Base-by-base conservation (phyloP, 805 yeast species). In the Scheffersomyces lignosus region DNA sequence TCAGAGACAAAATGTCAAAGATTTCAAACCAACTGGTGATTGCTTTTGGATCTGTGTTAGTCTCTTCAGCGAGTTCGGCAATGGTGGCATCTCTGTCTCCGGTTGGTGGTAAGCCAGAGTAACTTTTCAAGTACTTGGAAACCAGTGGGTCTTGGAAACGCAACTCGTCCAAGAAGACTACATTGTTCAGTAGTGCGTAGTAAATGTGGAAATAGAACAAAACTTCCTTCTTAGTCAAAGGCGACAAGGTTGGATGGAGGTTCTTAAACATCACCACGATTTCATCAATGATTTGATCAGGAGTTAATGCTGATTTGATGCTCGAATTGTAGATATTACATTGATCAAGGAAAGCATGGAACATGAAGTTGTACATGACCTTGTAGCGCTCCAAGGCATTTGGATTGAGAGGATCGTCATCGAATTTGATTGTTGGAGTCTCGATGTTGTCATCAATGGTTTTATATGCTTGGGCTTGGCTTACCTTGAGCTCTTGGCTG, bases 11-110 rank as follows among this genome's bases (percentile, higher is more conserved):
- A 6, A 45, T 37, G 14, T 54, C 52, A 43, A 66, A 66, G 6
- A 58, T 51, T 5, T 53, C 51, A 33, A 54, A 57, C 70, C 71
- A 67, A 9, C 39, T 49, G 17, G 29, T 16, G 2, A 52, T 59
- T 2, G 50, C 44, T 3, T 44, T 44, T 6, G 39, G 31, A 4
- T 43, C 25, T 5, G 55, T 15, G 8, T 48, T 34, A 6, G 39
- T 18, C 14, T 44, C 47, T 16, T 50, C 43, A 4, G 57, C 42
- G 7, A 40, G 40, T 27, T 33, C 44, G 6, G 17, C 13, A 15
- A 24, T 15, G 3, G 31, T 17, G 25, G 33, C 35, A 8, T 36
- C 38, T 15, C 33, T 38, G 22, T 45, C 41, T 9, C 49, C 56
- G 12, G 37, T 40, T 5, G 51, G 54, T 13, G 49, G 43, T 17